Evolutionary conservation across 306 rosid species (phyloP), one percentile per base, ranked within the genome.

Genomic region (Prunus kanzakura): DNA sequence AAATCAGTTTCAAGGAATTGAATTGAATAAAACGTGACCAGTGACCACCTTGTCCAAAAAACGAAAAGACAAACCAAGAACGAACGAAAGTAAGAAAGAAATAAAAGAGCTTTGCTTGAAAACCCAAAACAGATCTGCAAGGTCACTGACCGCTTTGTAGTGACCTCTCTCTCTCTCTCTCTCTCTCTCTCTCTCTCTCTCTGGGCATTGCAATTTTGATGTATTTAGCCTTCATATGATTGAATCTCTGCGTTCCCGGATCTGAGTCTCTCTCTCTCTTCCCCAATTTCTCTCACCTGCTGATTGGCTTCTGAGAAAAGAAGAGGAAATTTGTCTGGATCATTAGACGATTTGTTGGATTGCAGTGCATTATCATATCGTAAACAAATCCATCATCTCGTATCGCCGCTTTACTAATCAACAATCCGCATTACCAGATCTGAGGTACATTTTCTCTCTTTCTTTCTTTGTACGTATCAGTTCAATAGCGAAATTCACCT

Each of bases 341-440:
- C 76, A 7, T 22, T n/a, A 1, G 23, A 20, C 75, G 50, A 69
- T 50, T 69, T 22, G 4, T 52, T 18, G 25, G 55, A 12, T 13
- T 61, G 38, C 38, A 38, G 49, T 4, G 54, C 55, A 7, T 47
- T 67, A 2, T 43, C 54, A 38, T 38, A 1, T 38, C 43, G 43
- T 18, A 12, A 32, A 16, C 67, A 18, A 63, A 57, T 72, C 54
- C 16, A 20, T 15, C 52, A 27, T 38, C 30, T 76, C 57, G n/a
- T 4, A 49, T 7, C 46, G 57, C 70, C 41, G 27, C 64, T 15
- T 4, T 32, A 27, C 51, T 32, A 64, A 69, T 77, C 62, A 27
- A 29, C 70, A 55, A 43, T 57, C 41, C 30, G 58, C 71, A 20
- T 70, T 69, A 35, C 69, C 77, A 71, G 82, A 78, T 78, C 82